Base-by-base conservation (phyloP, 2,329 filamentous ascomycete species). In the Aotearoamyces nothofagi region DNA sequence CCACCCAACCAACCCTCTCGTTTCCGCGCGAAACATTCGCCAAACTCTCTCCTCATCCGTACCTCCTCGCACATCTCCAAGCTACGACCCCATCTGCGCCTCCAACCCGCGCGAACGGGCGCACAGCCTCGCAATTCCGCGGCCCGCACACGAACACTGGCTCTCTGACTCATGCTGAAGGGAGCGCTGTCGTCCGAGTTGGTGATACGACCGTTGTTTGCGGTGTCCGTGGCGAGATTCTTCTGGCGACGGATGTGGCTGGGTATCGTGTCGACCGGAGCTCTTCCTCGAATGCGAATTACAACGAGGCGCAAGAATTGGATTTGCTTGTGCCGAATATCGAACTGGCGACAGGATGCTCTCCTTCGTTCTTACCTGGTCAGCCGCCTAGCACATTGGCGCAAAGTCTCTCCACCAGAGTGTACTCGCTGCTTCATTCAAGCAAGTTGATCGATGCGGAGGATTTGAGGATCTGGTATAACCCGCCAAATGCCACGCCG, bases 121-220 rank as follows among this genome's bases (percentile, higher is more conserved):
- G 90, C 40, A 54, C 63, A 2, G 69, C 80, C 5, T 58, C 66
- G 16, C 67, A 86, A 44, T 70, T 75, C 33, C 76, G 90, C 24
- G 52, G 63, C 13, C 73, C 79, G n/a, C 72, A 74, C 17, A 63
- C 90, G 42, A 90, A 94, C 53, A 72, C 73, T 0, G 79, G 80
- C 15, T 90, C 82, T 13, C 61, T 98, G 27, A 81, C 83, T 1
- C 84, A 98, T 52, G 78, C 83, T 32, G 77, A 92, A 49, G 90
- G 90, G 29, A 92, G 82, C 44, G 78, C 87, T 1, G 77, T 96
- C 0, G 79, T 96, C 27, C 72, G 90, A 19, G 62, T 80, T 29
- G 90, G 90, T 26, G 82, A 92, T 52, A 96, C 87, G 1, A 84
- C 83, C 1, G 82, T 86, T n/a, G 86, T 98, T 20, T 94, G 86